Percentiles rank a stretch among this genome's conserved stretches.
phyloP scores from a whole-genome alignment of 2,329 filamentous ascomycete genomes.

The Ophiostoma ips region DNA sequence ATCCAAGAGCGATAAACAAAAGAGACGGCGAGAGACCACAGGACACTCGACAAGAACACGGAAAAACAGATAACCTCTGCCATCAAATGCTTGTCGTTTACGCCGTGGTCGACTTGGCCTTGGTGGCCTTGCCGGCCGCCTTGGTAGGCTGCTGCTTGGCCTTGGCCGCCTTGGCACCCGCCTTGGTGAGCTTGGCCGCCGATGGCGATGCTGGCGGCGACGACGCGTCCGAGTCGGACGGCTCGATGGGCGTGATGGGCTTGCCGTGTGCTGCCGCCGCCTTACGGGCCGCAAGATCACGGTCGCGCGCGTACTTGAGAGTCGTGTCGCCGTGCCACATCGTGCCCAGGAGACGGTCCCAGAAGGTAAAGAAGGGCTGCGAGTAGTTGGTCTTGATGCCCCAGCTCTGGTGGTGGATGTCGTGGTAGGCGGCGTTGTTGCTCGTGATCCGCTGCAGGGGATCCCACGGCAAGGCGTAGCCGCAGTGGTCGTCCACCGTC shows the following conservation, averaged over 20 bases:
- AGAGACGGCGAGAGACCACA: too few relatives aligned
- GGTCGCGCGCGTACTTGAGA: slow-evolving; percentile 28
- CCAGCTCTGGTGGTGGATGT: slow-evolving; percentile 98
- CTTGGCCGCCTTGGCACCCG: background rate
- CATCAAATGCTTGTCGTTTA: too few relatives aligned
- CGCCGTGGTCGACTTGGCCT: slow-evolving; percentile 4
- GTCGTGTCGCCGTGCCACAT: slow-evolving; percentile 57
- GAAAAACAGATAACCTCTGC: too few relatives aligned
- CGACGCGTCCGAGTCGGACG: background rate
- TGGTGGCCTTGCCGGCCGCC: background rate
- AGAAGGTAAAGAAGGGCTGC: slow-evolving; percentile 90
- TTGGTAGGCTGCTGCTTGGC: too few relatives aligned
- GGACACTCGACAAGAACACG: background rate
- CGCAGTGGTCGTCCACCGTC: slow-evolving; percentile 95
- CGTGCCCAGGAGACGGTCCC: slow-evolving; percentile 73
- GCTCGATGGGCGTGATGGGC: background rate
- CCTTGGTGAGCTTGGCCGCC: background rate
- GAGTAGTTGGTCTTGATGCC: slow-evolving; percentile 94
- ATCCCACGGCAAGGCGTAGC: slow-evolving; percentile 91
- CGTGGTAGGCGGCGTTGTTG: slow-evolving; percentile 94
- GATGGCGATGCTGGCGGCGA: background rate
- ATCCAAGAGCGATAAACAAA: background rate
- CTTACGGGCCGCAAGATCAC: slow-evolving; percentile 27
- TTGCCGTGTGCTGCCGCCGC: background rate
- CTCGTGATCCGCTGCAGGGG: slow-evolving; percentile 81